Evolutionary conservation across 2,329 filamentous ascomycete genomes (phyloP).

Genomic region (Neonectria ditissima): DNA sequence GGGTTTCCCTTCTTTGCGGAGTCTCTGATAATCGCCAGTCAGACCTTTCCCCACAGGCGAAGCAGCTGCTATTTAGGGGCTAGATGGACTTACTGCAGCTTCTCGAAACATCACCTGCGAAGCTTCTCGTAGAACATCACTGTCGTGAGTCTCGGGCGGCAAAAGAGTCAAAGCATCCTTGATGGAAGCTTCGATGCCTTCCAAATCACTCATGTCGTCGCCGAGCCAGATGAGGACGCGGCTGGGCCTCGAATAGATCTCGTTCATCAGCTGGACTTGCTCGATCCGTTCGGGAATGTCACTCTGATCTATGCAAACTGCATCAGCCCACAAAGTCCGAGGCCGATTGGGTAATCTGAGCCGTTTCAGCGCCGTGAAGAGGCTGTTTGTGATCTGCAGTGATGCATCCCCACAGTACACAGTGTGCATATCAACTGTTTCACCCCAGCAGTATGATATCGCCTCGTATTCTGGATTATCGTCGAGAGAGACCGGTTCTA

Average conservation of each 20-base stretch:
- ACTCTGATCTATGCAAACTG: slow-evolving; percentile 25
- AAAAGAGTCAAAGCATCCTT: neutral
- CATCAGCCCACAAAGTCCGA: slow-evolving; percentile 21
- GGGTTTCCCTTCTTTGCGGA: slow-evolving; percentile 5
- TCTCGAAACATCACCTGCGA: neutral
- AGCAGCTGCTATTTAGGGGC: neutral
- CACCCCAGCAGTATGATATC: slow-evolving; percentile 26
- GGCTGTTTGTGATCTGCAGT: slow-evolving; percentile 11
- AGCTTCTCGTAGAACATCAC: neutral
- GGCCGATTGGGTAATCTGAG: slow-evolving; percentile 2
- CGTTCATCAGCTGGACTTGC: slow-evolving; percentile 23
- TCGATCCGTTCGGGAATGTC: slow-evolving; percentile 14
- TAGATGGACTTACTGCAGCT: neutral
- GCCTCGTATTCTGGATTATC: slow-evolving; percentile 14
- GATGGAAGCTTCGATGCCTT: neutral
- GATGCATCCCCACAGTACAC: slow-evolving; percentile 2
- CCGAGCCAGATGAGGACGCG: slow-evolving; percentile 24
- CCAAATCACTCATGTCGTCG: neutral
- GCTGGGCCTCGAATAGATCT: slow-evolving; percentile 20
- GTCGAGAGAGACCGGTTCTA: neutral
- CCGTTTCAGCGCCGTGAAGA: slow-evolving; percentile 12
- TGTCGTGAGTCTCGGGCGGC: slow-evolving; percentile 1
- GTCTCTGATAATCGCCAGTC: neutral
- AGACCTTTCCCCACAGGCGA: neutral
- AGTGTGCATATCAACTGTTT: neutral